Percentiles rank a stretch among this genome's conserved stretches.
phyloP scores from a whole-genome alignment of 441 rosid genomes.

The Flueggea neowawraea region DNA sequence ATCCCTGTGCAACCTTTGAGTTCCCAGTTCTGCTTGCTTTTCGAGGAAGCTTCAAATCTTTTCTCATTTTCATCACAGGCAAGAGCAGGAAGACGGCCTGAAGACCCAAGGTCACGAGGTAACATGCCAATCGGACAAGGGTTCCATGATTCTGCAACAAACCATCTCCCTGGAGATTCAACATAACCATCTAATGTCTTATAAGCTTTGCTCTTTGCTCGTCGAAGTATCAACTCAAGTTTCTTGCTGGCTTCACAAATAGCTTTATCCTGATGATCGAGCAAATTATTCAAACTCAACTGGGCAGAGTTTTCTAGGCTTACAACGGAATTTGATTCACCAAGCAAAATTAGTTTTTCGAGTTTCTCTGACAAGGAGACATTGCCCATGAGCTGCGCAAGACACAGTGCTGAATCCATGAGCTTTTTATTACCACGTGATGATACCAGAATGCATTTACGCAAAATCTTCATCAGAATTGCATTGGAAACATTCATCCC shows the following conservation, averaged over 20 bases:
- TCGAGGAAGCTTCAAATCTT: slow-evolving; percentile 14
- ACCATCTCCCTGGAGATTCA: slow-evolving; percentile 45
- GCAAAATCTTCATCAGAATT: slow-evolving; percentile 46
- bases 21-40: slow-evolving; percentile 25
- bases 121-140: slow-evolving; percentile 89
- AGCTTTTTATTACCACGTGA: slow-evolving; percentile 43
- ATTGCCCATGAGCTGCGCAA: slow-evolving; percentile 43
- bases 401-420: slow-evolving; percentile 47
- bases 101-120: slow-evolving; percentile 62
- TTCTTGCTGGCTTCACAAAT: slow-evolving; percentile 49
- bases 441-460: slow-evolving; percentile 53
- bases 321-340: slow-evolving; percentile 19
- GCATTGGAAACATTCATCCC: slow-evolving; percentile 32
- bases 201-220: slow-evolving; percentile 25
- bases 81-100: slow-evolving; percentile 65
- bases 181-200: slow-evolving; percentile 23
- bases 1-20: slow-evolving; percentile 19
- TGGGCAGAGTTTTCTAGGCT: slow-evolving; percentile 16
- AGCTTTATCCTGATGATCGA: slow-evolving; percentile 45
- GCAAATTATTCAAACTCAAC: slow-evolving; percentile 8
- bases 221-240: slow-evolving; percentile 37
- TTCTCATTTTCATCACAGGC: slow-evolving; percentile 18
- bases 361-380: slow-evolving; percentile 45
- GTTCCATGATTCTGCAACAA: slow-evolving; percentile 63
- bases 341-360: slow-evolving; percentile 31